A percentile compares a stretch with the other conserved stretches of the same genome.
These are phyloP conservation scores for Trichoderma pleuroti DNA, from an alignment of 2,329 filamentous ascomycete species.

Conservation along the genomic window DNA sequence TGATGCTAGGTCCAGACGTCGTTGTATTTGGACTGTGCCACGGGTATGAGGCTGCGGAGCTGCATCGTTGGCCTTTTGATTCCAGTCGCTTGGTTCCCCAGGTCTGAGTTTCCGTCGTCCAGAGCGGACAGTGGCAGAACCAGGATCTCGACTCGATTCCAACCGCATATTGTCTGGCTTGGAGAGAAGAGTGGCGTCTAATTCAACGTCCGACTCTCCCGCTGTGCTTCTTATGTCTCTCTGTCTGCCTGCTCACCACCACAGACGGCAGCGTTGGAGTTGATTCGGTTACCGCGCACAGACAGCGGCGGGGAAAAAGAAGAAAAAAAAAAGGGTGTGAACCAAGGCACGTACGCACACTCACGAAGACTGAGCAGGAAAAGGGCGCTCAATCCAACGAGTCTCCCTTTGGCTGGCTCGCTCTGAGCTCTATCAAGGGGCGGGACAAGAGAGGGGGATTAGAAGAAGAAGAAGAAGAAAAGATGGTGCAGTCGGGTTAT, in stretches of 20 bases:
- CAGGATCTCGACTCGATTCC: slow-evolving; percentile 31
- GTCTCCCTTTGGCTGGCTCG: neutral
- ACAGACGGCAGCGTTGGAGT: slow-evolving; percentile 4
- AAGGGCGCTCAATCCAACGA: slow-evolving; percentile 4
- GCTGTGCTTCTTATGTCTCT: neutral
- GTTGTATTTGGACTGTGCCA: slow-evolving; percentile 31
- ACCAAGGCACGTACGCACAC: neutral
- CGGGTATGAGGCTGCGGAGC: slow-evolving; percentile 30
- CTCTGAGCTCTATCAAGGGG: neutral
- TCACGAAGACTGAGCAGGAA: neutral
- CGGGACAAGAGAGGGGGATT: slow-evolving; percentile 1
- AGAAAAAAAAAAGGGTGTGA: neutral
- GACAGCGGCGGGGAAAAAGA: neutral
- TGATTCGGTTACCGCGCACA: slow-evolving; percentile 6
- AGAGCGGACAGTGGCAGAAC: slow-evolving; percentile 27
- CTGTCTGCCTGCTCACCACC: neutral
- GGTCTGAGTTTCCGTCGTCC: slow-evolving; percentile 29
- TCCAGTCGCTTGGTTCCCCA: slow-evolving; percentile 21
- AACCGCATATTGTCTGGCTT: slow-evolving; percentile 28
- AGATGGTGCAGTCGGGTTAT: slow-evolving; percentile 19
- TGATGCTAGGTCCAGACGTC: slow-evolving; percentile 19
- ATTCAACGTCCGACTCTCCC: neutral
- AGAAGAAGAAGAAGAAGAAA: neutral
- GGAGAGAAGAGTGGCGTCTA: neutral
- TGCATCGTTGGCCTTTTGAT: slow-evolving; percentile 25